Percentiles rank a stretch among this genome's conserved stretches.
These are phyloP conservation scores for Cercospora zeae-maydis DNA, from an alignment of 2,329 filamentous ascomycete species.

Conservation along the genomic window DNA sequence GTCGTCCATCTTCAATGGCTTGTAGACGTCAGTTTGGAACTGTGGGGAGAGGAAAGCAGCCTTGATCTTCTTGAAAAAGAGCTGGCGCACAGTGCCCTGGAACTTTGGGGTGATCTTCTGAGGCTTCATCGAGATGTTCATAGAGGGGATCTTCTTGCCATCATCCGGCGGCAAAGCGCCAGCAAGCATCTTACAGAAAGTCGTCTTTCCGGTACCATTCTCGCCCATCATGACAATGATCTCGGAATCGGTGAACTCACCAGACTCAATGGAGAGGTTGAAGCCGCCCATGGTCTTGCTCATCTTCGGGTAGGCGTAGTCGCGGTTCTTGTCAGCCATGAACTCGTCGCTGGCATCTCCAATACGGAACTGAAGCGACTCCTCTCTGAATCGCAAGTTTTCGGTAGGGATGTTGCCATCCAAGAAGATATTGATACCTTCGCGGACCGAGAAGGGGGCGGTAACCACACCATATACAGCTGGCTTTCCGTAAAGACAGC, in stretches of 20 bases:
- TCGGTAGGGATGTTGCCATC: constrained; percentile 98
- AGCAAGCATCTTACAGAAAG: constrained; percentile 93
- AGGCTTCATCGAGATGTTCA: constrained; percentile 99
- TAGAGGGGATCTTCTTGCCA: constrained; percentile 72
- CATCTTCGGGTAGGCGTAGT: constrained; percentile 85
- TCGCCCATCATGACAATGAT: constrained; percentile 99
- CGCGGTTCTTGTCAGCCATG: constrained; percentile 75
- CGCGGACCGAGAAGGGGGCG: constrained; percentile 88
- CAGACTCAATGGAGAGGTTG: constrained; percentile 73
- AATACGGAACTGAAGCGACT: constrained; percentile 93
- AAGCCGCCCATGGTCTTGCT: constrained; percentile 89
- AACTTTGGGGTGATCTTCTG: constrained; percentile 99
- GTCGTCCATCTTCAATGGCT: constrained; percentile 97
- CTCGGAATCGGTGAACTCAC: constrained; percentile 94
- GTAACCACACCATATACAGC: constrained; percentile 98
- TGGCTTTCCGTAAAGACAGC: constrained; percentile 91
- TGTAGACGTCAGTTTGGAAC: constrained; percentile 99
- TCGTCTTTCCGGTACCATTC: constrained; percentile 99
- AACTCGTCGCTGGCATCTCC: constrained; percentile 87
- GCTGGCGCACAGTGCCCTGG: constrained; percentile 89
- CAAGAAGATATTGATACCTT: constrained; percentile 99
- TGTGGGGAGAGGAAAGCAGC: constrained; percentile 92
- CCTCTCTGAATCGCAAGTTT: constrained; percentile 96
- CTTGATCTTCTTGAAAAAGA: constrained; percentile 99
- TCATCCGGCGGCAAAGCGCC: constrained; percentile 89